Percentiles rank a stretch among this genome's conserved stretches.
phyloP scores from a whole-genome alignment of 2,329 filamentous ascomycete species.

The Alternaria incomplexa region DNA sequence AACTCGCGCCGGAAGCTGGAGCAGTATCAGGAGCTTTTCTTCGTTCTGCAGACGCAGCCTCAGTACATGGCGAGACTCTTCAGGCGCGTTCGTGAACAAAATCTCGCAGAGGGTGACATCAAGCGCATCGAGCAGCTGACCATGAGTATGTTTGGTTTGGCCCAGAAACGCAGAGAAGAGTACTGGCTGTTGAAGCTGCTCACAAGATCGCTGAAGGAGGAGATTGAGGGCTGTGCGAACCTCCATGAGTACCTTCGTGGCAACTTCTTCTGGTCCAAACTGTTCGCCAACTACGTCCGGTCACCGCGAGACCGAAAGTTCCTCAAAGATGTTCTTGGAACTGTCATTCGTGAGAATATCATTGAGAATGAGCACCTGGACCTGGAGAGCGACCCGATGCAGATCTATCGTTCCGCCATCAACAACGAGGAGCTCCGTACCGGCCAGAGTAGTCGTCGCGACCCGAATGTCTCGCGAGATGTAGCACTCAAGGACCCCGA shows the following conservation, averaged over 20 bases:
- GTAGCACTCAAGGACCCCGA: constrained; percentile 95
- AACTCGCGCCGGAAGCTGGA: constrained; percentile 94
- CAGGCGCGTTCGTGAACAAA: constrained; percentile 79
- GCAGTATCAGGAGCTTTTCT: constrained; percentile 96
- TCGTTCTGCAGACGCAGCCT: constrained; percentile 94
- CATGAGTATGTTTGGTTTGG: constrained; percentile 96
- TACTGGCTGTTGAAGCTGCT: constrained; percentile 95
- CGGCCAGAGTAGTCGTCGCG: constrained; percentile 79
- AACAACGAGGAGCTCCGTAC: constrained; percentile 97
- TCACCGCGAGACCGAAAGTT: constrained; percentile 93
- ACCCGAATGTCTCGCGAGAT: constrained; percentile 85
- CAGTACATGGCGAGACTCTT: constrained; percentile 92
- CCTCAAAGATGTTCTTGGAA: constrained; percentile 82
- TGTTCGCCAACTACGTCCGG: constrained; percentile 85
- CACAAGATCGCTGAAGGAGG: constrained; percentile 80
- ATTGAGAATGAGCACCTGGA: constrained; percentile 90
- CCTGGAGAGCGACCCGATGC: constrained; percentile 94
- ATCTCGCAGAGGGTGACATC: constrained; percentile 86
- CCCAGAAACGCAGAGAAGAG: constrained; percentile 94
- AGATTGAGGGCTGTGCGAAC: constrained; percentile 74
- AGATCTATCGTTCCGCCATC: constrained; percentile 94
- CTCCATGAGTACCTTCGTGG: constrained; percentile 87
- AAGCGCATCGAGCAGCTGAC: constrained; percentile 92
- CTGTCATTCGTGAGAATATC: constrained; percentile 87
- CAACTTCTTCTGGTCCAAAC: constrained; percentile 90